Percentiles rank a stretch among this genome's conserved stretches.
phyloP scores from a whole-genome alignment of 495 filamentous ascomycete species.

The Physcia stellaris region DNA sequence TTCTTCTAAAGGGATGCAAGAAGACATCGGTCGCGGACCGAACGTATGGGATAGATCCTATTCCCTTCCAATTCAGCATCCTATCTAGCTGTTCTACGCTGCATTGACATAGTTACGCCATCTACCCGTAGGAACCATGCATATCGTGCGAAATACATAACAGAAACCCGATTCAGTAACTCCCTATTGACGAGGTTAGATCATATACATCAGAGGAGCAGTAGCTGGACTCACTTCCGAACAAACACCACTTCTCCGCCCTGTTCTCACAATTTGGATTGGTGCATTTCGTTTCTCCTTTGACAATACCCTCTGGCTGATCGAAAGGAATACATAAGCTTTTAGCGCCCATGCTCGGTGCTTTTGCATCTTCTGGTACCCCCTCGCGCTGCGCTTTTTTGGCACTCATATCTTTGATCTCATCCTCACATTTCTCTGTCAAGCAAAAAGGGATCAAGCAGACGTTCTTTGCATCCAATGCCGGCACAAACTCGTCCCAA shows the following conservation, averaged over 20 bases:
- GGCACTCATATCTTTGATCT: conserved; percentile 80
- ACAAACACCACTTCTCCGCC: conserved; percentile 78
- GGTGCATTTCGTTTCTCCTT: conserved; percentile 75
- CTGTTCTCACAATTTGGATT: conserved; percentile 65
- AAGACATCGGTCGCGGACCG: too few species aligned
- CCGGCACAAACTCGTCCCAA: conserved; percentile 82
- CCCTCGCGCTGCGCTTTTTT: conserved; percentile 55
- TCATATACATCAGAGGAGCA: neutral
- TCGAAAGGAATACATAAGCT: conserved; percentile 94
- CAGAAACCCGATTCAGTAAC: too few species aligned
- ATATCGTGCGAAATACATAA: too few species aligned
- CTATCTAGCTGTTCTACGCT: too few species aligned
- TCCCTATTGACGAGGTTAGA: too few species aligned
- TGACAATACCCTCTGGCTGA: conserved; percentile 67
- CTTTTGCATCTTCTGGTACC: conserved; percentile 59
- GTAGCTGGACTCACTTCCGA: conserved; percentile 40
- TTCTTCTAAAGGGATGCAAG: too few species aligned
- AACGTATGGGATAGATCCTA: too few species aligned
- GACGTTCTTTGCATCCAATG: conserved; percentile 82
- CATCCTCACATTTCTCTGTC: conserved; percentile 72
- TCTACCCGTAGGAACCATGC: too few species aligned
- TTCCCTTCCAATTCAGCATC: too few species aligned
- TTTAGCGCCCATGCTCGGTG: conserved; percentile 95
- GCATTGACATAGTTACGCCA: too few species aligned
- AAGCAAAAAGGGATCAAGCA: conserved; percentile 78